Evolutionary conservation across 225 moss, liverwort and hornwort species (phyloP), one percentile per base, ranked within the genome.

Genomic region (Sphagnum tenellum): DNA sequence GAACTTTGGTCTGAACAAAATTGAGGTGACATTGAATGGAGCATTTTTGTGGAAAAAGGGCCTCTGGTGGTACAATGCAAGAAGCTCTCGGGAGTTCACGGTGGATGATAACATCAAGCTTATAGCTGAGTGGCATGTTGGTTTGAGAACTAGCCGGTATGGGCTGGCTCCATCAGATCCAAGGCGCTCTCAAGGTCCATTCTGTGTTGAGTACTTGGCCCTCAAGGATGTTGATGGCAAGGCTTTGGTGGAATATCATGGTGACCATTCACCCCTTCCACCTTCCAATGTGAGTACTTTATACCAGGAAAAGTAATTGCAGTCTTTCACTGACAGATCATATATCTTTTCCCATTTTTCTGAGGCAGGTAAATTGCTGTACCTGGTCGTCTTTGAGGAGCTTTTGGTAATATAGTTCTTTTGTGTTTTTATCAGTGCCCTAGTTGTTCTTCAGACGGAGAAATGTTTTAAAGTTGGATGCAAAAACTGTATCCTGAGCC

Each of bases 21-120:
- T 81, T 68, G 81, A 81, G 12, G 77, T 78, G 2, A 74, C 81
- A 0, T 57, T 70, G 64, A 81, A 81, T 2, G 75, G 75, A 44
- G 81, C 78, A 53, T 78, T 81, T 62, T 59, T 81, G 64, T 81
- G 81, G 81, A 81, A 81, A 67, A 81, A 81, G 57, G 74, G 81
- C 7, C 72, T 81, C 4, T 81, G 81, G 81, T 81, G 72, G 67
- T 81, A 50, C 55, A 81, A 81, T 57, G 81, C 75, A 12, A 74
- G 66, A 67, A 81, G 81, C 72, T 60, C 56, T 7, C 81, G 81
- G 5, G 81, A 81, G 2, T 81, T 81, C 58, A 75, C 53, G 11
- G 49, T 81, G 5, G 81, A 74, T 0, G 72, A 78, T 54, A 78
- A 81, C 4, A 61, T 81, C 8, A 78, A 75, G 55, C 59, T 81